Percentiles rank a stretch among this genome's conserved stretches.
phyloP scores from a whole-genome alignment of 2,329 filamentous ascomycete genomes.

The Clarireedia paspali region DNA sequence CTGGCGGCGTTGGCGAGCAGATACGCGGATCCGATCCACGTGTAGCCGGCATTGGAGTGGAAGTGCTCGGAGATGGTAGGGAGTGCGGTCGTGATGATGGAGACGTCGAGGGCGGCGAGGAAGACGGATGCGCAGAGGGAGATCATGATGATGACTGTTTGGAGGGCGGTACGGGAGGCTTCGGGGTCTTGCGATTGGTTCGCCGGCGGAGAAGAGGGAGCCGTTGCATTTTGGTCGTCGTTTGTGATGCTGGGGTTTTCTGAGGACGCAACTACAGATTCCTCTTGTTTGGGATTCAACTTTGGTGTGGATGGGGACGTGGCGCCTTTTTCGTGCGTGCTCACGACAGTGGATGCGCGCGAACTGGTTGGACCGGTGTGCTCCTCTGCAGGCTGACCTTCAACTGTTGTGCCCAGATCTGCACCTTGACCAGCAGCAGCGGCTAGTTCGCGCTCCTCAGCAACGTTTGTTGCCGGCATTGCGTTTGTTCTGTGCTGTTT shows the following conservation, averaged over 20 bases:
- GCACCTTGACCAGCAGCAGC: slow-evolving; percentile 7
- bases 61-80: slow-evolving; percentile 51
- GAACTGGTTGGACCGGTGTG: neutral
- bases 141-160: slow-evolving; percentile 28
- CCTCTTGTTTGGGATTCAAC: too few relatives aligned
- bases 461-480: too few relatives aligned
- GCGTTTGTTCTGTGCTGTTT: too few relatives aligned
- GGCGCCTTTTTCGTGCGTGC: neutral
- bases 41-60: slow-evolving; percentile 45
- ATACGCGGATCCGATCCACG: slow-evolving; percentile 71
- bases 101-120: slow-evolving; percentile 32
- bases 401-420: slow-evolving; percentile 2
- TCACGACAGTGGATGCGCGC: neutral
- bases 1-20: slow-evolving; percentile 61
- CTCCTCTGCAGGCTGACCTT: neutral
- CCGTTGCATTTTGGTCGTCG: neutral
- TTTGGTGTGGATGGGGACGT: neutral
- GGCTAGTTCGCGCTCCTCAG: neutral
- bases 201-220: neutral
- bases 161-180: slow-evolving; percentile 23
- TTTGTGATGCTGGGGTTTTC: neutral
- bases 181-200: slow-evolving; percentile 18
- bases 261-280: neutral
- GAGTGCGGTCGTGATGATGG: slow-evolving; percentile 54
- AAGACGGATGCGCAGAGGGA: slow-evolving; percentile 29